These are phyloP conservation scores for Elymus sibiricus DNA, from an alignment of 176 grass and related monocot species.

Conservation along the genomic window DNA sequence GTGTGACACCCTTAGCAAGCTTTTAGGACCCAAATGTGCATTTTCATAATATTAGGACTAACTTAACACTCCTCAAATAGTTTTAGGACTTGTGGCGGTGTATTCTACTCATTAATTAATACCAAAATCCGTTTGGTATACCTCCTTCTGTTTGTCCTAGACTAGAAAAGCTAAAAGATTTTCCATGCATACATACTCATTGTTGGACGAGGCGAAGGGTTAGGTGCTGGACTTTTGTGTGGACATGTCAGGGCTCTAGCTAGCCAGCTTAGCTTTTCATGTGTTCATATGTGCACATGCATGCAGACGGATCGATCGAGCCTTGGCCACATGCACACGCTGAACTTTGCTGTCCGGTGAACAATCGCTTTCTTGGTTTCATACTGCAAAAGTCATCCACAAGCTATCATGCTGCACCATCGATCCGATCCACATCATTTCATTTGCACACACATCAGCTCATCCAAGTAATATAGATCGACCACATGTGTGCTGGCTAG, in stretches of 20 bases:
- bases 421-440: background rate
- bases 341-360: background rate
- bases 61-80: too few relatives aligned
- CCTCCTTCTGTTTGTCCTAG: background rate
- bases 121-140: too few relatives aligned
- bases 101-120: too few relatives aligned
- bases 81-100: too few relatives aligned
- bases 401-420: background rate
- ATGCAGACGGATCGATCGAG: background rate
- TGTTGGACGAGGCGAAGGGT: background rate
- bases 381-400: background rate
- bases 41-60: too few relatives aligned
- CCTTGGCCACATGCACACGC: background rate
- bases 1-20: too few relatives aligned
- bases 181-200: background rate
- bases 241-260: background rate
- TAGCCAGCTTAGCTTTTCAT: background rate
- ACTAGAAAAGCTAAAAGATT: background rate
- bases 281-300: background rate
- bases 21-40: too few relatives aligned
- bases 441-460: background rate
- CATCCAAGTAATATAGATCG: too few relatives aligned
- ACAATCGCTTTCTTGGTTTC: constrained; percentile 22
- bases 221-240: too few relatives aligned
- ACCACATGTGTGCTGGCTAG: too few relatives aligned